Base-by-base conservation (phyloP, 345 rosid genomes). In the Citrus glauca region DNA sequence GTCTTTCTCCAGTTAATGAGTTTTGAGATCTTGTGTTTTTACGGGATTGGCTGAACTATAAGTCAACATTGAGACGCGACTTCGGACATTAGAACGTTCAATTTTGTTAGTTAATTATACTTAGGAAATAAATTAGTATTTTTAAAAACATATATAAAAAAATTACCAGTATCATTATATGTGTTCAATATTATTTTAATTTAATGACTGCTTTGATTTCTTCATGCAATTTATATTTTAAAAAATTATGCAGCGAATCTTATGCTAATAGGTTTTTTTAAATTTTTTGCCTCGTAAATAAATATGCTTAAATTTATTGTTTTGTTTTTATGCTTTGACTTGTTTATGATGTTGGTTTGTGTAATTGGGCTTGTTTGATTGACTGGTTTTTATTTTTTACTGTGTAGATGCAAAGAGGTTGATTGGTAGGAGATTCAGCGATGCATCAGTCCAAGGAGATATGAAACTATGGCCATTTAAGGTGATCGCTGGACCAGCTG, bases 351-450 rank as follows among this genome's bases (percentile, higher is more conserved):
- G 57, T 17, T 17, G 22, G 57, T 6, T 53, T 53, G 57, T 53
- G 57, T 53, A 53, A 17, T 53, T 5, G 57, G 57, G 8, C 20
- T 53, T 17, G 57, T 53, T 53, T 16, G 20, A 53, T 53, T 22
- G n/a, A n/a, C 20, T 33, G 30, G 19, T 10, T 40, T 69, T 59
- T 38, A 1, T 62, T 55, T 30, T 45, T 19, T 19, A 16, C 1
- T 7, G 69, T 17, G 38, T 85, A 90, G 94, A 91, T 86, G 93
- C 94, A 0, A 91, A 91, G 87, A 75, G 93, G 78, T 87, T 91
- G 88, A 91, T 91, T 72, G 96, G 96, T 11, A 87, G 96, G 64
- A 83, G 96, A 73, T 89, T 82, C 67, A 86, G 76, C 9, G 96
- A 91, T 65, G 57, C 90, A 11, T 79, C 96, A 7, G 96, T 91